Base-by-base conservation (phyloP, 2,329 filamentous ascomycete genomes). In the Aaosphaeria arxii region DNA sequence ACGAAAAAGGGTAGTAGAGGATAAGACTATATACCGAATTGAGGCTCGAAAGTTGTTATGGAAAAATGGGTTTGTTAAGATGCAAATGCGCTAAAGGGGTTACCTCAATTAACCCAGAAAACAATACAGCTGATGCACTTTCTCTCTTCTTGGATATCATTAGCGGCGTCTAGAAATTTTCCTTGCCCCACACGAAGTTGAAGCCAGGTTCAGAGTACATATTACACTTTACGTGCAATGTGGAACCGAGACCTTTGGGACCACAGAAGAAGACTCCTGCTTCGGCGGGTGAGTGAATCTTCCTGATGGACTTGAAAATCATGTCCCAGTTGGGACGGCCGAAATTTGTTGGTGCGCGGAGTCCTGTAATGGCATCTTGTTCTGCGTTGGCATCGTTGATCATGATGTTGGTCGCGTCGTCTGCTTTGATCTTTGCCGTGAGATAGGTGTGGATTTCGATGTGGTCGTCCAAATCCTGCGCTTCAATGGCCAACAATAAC, bases 391-490 rank as follows among this genome's bases (percentile, higher is more conserved):
- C 88, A 61, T 91, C 88, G 74, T 92, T 91, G 77, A 92, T 91
- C 88, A 92, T 92, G 74, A 94, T 92, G 74, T 94, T 92, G 41
- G 88, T 91, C 43, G 88, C 88, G 64, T 92, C 89, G 67, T 91
- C 88, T 29, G 83, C 81, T 76, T 91, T 90, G 74, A 92, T 91
- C 77, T 88, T 90, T 62, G 88, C 89, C 3, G 89, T 94, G 48
- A 95, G 80, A 69, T 94, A 95, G 1, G 88, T 91, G 72, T 94
- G 89, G 51, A 95, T 94, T 73, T 95, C 89, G 70, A 95, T 94
- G 54, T 86, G 81, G 71, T 89, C 84, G 62, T 89, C 86, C 53
- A 89, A 78, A 72, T 95, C 89, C 73, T 94, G 89, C 0, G 87
- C 87, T 73, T 94, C 89, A 60, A 95, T 92, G 46, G 89, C 89